Base-by-base conservation (phyloP, 2,329 filamentous ascomycete genomes). In the Exophiala sp. region DNA sequence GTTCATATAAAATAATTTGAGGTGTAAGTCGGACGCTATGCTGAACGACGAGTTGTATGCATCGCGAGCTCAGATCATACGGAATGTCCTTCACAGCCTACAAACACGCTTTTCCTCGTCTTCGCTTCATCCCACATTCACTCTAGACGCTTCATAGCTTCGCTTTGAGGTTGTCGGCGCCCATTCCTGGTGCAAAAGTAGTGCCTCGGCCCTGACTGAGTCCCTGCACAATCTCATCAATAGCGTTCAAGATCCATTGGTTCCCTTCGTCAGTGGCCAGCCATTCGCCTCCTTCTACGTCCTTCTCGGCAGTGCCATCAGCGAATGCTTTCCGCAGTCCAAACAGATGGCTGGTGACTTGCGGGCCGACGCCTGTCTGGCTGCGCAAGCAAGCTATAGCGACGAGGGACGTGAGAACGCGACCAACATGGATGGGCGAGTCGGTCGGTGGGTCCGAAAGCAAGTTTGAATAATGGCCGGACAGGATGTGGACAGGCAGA, bases 261-360 rank as follows among this genome's bases (percentile, higher is more conserved):
- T 77, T 85, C 0, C 85, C 85, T 62, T 85, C 83, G 57, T 88
- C 82, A 32, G 77, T 77, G 1, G 83, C 83, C 63, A 86, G 68
- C 84, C 84, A 87, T 62, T 74, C 71, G 1, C 76, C 79, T 1
- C 76, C 81, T 53, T 79, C 71, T 45, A 75, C 73, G 51, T 79
- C 78, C 47, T 71, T 68, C 35, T 71, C 78, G 69, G 70, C 78
- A 16, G 74, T 75, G 1, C 85, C 87, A 68, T 90, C 85, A 59
- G 87, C 83, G 47, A 87, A 77, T 1, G 83, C 87, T 74, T 94
- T 94, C 54, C 87, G 72, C 70, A 95, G 67, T 0, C 89, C 89
- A 72, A 91, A 92, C 0, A 94, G 78, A 70, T 95, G 89, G 61
- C 85, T 89, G 14, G 87, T 72, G 10, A 95, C 88, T 75, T 94